Evolutionary conservation across 768 basidiomycete genomes (phyloP).

Genomic region (Leucogyrophana mollusca): DNA sequence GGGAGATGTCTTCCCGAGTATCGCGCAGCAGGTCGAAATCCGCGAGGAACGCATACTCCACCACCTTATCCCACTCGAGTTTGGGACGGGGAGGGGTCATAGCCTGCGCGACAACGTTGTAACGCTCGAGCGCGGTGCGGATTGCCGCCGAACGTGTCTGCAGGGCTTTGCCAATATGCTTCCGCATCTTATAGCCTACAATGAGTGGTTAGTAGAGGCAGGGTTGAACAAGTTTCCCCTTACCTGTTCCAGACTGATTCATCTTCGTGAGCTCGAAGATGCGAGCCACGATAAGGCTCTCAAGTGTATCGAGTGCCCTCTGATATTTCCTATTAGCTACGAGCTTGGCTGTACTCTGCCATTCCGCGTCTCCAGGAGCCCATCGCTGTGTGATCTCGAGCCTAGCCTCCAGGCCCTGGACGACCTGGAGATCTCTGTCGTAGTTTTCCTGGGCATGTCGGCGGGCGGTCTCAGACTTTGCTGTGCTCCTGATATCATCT

Average conservation of each 20-base stretch:
- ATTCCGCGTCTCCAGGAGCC: slow-evolving; percentile 1
- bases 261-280: too few species aligned
- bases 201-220: background rate
- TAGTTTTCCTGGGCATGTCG: slow-evolving; percentile 13
- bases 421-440: slow-evolving; percentile 2
- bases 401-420: slow-evolving; percentile 10
- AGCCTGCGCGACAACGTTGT: background rate
- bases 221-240: too few species aligned
- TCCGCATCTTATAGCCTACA: slow-evolving; percentile 2
- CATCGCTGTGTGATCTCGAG: slow-evolving; percentile 5
- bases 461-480: slow-evolving; percentile 7
- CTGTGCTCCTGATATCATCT: background rate
- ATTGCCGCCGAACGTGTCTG: slow-evolving; percentile 9
- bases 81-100: slow-evolving; percentile 5
- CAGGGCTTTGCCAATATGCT: slow-evolving; percentile 7
- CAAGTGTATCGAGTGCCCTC: slow-evolving; percentile 10
- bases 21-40: slow-evolving; percentile 17
- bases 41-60: too few species aligned
- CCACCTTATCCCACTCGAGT: slow-evolving; percentile 18
- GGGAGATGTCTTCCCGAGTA: slow-evolving; percentile 10
- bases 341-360: background rate
- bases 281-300: slow-evolving; percentile 10
- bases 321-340: slow-evolving; percentile 1
- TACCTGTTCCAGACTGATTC: slow-evolving; percentile 17
- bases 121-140: too few species aligned